Evolutionary conservation across 2,329 filamentous ascomycete genomes (phyloP).

Genomic region (Apiospora koreana): DNA sequence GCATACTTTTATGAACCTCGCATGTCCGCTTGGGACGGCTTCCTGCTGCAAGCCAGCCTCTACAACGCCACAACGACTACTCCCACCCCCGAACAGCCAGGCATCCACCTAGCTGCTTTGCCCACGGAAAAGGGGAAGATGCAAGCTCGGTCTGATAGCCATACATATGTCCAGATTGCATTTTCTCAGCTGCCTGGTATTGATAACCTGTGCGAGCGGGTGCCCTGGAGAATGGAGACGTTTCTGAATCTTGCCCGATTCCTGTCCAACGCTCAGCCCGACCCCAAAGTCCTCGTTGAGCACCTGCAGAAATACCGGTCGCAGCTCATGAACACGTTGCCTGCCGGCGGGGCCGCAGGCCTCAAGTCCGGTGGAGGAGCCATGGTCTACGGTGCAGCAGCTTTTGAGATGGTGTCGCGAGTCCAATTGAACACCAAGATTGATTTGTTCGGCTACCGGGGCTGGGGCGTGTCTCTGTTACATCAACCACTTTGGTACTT

Average conservation of each 20-base stretch:
- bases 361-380: neutral
- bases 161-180: neutral
- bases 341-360: neutral
- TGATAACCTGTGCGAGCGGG: neutral
- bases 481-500: neutral
- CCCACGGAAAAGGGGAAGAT: no score
- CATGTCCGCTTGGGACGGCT: neutral
- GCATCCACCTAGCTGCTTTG: no score
- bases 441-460: neutral
- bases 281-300: neutral
- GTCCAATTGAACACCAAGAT: neutral
- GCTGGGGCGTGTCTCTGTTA: no score
- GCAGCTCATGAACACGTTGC: neutral
- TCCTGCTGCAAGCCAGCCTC: neutral
- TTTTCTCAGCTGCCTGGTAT: neutral
- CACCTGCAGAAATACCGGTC: neutral
- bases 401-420: neutral
- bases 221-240: neutral
- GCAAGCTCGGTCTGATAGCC: no score
- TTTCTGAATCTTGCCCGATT: neutral
- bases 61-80: no score
- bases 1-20: neutral
- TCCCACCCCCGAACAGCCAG: no score
- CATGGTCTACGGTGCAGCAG: neutral
- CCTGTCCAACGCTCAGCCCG: neutral